Evolutionary conservation across 2,329 filamentous ascomycete species (phyloP), one percentile per base, ranked within the genome.

Genomic region (Exserohilum rostratum): DNA sequence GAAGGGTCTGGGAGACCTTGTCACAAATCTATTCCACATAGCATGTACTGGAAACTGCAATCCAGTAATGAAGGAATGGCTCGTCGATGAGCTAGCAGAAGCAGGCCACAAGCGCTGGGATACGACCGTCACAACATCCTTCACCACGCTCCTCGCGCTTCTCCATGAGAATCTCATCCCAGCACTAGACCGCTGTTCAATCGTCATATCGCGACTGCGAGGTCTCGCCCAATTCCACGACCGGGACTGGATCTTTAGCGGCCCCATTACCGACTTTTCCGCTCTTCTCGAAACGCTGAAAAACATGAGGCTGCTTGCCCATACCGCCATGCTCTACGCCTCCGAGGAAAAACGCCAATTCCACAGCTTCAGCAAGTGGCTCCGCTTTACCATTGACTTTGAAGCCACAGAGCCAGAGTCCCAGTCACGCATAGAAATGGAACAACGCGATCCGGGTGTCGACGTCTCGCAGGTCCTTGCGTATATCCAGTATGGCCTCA

Each of bases 61-160:
- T 47, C 83, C 85, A 9, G 83, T 86, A 17, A 80, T 98, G 49
- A 87, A 87, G 55, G 92, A 97, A 71, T 99, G 96, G 89, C 81
- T 99, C 1, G 85, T 93, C 4, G 91, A 96, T 67, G 89, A 90
- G 61, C 78, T 97, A 22, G 62, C 62, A 37, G 67, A 70, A 48
- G 60, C 95, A 89, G 92, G 92, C 0, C 90, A 96, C 66, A 97
- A 96, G 76, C 83, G 95, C 44, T 99, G 95, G 95, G 93, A 98
- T 60, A 96, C 93, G 68, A 88, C 90, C 5, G 89, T 96, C 2
- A 83, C 85, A 1, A 85, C 86, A 3, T 91, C 92, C 1, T 87
- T 97, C 17, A 87, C 90, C 55, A 88, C 86, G 49, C 82, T 98
- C 9, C 85, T 91, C 45, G 84, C 85, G 47, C 81, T 98, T 11